phyloP scores from a whole-genome alignment of 768 basidiomycete species.

The Xerocomellus chrysenteron region DNA sequence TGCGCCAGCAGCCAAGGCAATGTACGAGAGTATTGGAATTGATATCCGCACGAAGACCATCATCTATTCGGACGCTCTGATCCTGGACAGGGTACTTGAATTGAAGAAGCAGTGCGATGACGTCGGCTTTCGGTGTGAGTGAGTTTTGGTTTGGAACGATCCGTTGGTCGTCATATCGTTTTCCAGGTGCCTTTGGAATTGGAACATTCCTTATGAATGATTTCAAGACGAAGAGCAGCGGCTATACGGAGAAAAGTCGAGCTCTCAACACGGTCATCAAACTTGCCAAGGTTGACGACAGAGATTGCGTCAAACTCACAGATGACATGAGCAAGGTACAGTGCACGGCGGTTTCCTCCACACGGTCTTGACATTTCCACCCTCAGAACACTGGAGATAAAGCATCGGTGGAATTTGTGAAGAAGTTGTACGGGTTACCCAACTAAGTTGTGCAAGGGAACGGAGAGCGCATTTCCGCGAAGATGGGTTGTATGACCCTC shows the following conservation, averaged over 20 bases:
- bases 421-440: conserved; percentile 29
- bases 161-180: background rate
- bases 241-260: conserved; percentile 61
- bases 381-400: conserved; percentile 67
- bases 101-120: conserved; percentile 72
- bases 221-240: conserved; percentile 51
- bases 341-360: background rate
- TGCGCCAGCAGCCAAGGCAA: conserved; percentile 68
- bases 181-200: conserved; percentile 83
- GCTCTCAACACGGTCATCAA: conserved; percentile 96
- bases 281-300: conserved; percentile 67
- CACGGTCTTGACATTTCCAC: background rate
- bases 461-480: background rate
- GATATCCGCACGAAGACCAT: conserved; percentile 64
- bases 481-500: background rate
- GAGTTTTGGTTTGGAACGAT: background rate
- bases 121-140: conserved; percentile 65
- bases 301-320: conserved; percentile 88
- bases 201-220: conserved; percentile 94
- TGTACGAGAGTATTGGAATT: conserved; percentile 71
- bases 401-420: conserved; percentile 58
- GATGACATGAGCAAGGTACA: conserved; percentile 83
- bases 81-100: conserved; percentile 64
- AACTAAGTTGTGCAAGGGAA: background rate
- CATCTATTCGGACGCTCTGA: conserved; percentile 83